Evolutionary conservation across 202 grass and related monocot genomes (phyloP).

Genomic region (Brachypodium distachyon): DNA sequence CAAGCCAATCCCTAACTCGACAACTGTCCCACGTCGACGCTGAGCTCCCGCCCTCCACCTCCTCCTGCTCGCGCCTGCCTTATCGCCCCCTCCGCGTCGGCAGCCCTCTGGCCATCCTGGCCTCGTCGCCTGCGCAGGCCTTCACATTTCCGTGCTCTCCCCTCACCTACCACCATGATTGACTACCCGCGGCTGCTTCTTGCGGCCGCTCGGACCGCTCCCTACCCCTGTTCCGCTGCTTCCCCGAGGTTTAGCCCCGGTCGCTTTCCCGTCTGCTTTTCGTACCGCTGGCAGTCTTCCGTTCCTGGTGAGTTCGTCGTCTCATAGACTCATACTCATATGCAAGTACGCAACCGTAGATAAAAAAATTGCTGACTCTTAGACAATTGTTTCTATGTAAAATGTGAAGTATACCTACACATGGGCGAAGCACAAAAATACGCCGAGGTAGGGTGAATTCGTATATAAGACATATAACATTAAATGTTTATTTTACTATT

Average conservation of each 20-base stretch:
- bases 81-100: neutral
- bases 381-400: neutral
- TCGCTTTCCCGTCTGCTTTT: neutral
- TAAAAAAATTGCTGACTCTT: neutral
- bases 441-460: too few species aligned
- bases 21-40: neutral
- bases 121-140: neutral
- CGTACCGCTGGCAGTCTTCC: neutral
- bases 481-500: too few species aligned
- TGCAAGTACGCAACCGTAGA: neutral
- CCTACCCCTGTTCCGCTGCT: neutral
- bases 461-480: too few species aligned
- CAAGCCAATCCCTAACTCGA: neutral
- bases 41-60: neutral
- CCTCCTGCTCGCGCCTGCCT: neutral
- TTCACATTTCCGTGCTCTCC: neutral
- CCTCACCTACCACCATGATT: neutral
- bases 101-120: neutral
- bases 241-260: neutral
- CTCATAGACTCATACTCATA: neutral
- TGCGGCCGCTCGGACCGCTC: neutral
- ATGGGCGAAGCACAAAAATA: neutral
- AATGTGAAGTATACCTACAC: neutral
- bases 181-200: conserved; percentile 34
- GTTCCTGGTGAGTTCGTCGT: neutral